Percentiles rank a stretch among this genome's conserved stretches.
Conservation (phyloP, 2,329 filamentous ascomycete genomes). For the Aspergillus sp. region DNA sequence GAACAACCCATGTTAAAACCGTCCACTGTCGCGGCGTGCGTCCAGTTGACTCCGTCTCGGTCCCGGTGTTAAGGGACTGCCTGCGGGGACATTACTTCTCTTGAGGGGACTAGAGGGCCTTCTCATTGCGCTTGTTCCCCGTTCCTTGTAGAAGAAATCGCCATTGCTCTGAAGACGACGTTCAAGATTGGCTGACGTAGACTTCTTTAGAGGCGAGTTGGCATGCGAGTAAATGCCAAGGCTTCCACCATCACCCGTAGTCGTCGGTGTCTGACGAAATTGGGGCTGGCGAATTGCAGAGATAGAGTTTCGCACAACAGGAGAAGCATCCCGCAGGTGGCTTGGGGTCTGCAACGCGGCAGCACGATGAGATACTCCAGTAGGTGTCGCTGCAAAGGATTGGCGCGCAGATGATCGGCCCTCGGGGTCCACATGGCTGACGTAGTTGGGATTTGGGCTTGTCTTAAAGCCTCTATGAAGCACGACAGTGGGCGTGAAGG, state of each 20-base stretch:
- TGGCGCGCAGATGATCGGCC: slow-evolving; percentile 42
- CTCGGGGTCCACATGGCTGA: slow-evolving; percentile 71
- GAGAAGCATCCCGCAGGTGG: slow-evolving; percentile 52
- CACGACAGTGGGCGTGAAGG: slow-evolving; percentile 62
- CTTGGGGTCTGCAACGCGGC: slow-evolving; percentile 42
- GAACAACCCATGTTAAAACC: slow-evolving; percentile 22
- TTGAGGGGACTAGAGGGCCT: slow-evolving; percentile 46
- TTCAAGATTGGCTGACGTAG: slow-evolving; percentile 61
- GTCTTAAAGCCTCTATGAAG: slow-evolving; percentile 77
- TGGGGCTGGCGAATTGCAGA: slow-evolving; percentile 58
- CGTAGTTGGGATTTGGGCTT: slow-evolving; percentile 80
- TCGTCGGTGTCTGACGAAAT: slow-evolving; percentile 47
- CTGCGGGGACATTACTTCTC: slow-evolving; percentile 42
- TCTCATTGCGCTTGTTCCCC: slow-evolving; percentile 40
- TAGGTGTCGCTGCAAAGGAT: slow-evolving; percentile 47
- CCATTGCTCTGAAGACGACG: slow-evolving; percentile 42
- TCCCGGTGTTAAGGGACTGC: slow-evolving; percentile 34
- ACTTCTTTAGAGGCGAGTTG: slow-evolving; percentile 80
- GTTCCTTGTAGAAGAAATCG: slow-evolving; percentile 39
- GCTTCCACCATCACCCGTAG: slow-evolving; percentile 68
- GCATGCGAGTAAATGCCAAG: slow-evolving; percentile 78
- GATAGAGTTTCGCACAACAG: slow-evolving; percentile 42
- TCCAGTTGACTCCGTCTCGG: slow-evolving; percentile 38
- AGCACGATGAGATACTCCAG: slow-evolving; percentile 37
- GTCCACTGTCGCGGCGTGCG: slow-evolving; percentile 33